These are phyloP conservation scores for Penicillium decumbens DNA, from an alignment of 2,329 filamentous ascomycete species.

Conservation along the genomic window DNA sequence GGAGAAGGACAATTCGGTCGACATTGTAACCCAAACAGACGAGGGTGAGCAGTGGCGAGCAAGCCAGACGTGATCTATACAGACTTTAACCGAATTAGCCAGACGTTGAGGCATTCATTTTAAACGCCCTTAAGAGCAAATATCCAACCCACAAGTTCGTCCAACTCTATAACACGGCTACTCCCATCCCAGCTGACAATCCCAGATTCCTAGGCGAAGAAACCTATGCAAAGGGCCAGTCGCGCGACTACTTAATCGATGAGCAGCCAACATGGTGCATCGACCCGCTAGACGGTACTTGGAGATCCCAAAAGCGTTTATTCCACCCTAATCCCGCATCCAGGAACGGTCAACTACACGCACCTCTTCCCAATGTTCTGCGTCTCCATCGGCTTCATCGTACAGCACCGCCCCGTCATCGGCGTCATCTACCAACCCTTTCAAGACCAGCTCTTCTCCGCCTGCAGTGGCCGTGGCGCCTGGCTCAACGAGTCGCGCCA, in stretches of 20 bases:
- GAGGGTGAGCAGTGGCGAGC: constrained; percentile 49
- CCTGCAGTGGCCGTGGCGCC: constrained; percentile 61
- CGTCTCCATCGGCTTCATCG: constrained; percentile 67
- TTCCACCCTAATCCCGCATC: not conserved
- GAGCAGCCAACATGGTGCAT: constrained; percentile 66
- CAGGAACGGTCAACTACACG: constrained; percentile 71
- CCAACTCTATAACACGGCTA: not conserved
- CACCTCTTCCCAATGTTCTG: constrained; percentile 79
- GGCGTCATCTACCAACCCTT: constrained; percentile 71
- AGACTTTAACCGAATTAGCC: constrained; percentile 4
- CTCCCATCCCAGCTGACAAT: not conserved
- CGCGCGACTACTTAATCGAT: constrained; percentile 64
- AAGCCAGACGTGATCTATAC: not conserved
- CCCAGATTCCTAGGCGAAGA: constrained; percentile 71
- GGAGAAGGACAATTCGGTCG: constrained; percentile 71
- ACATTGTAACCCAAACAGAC: constrained; percentile 73
- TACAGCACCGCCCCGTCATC: constrained; percentile 57
- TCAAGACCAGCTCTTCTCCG: constrained; percentile 63
- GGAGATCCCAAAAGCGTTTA: too few species aligned
- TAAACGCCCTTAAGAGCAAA: constrained; percentile 51
- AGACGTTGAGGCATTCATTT: constrained; percentile 71
- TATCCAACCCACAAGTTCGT: constrained; percentile 65
- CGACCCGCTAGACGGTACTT: constrained; percentile 65
- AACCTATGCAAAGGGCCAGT: constrained; percentile 64
- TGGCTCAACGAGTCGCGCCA: constrained; percentile 62